Percentiles rank a stretch among this genome's conserved stretches.
Conservation (phyloP, 768 basidiomycete species). For the Boletellus ananas region DNA sequence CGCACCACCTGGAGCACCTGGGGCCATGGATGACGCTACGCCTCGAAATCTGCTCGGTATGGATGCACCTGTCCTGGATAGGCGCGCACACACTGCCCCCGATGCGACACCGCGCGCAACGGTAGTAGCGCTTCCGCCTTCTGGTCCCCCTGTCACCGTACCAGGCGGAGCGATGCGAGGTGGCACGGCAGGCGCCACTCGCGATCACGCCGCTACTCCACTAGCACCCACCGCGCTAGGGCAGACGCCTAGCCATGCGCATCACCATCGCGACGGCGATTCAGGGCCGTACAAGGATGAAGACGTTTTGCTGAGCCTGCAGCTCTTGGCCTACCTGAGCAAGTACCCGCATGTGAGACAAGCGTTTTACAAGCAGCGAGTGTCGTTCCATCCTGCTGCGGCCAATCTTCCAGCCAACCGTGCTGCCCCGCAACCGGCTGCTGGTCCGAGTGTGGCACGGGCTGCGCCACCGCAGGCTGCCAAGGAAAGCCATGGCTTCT, state of each 20-base stretch:
- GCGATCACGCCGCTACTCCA: constrained; percentile 17
- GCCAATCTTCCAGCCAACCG: constrained; percentile 37
- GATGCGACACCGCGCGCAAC: constrained; percentile 66
- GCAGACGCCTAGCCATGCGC: constrained; percentile 31
- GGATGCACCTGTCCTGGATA: constrained; percentile 25
- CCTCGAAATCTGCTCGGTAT: constrained; percentile 28
- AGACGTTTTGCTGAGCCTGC: constrained; percentile 85
- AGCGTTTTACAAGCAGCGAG: constrained; percentile 86
- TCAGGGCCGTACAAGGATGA: constrained; percentile 86
- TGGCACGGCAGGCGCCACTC: constrained; percentile 7
- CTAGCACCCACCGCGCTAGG: constrained; percentile 16
- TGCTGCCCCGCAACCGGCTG: constrained; percentile 20
- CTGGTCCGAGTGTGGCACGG: constrained; percentile 25
- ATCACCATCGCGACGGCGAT: constrained; percentile 39
- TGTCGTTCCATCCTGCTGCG: constrained; percentile 79
- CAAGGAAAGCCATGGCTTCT: constrained; percentile 40
- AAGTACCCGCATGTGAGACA: constrained; percentile 98
- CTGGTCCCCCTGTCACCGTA: constrained; percentile 11
- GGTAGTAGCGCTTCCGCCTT: constrained; percentile 49
- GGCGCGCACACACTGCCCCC: constrained; percentile 40
- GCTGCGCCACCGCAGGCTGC: constrained; percentile 11
- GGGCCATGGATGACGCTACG: constrained; percentile 51
- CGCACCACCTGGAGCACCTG: constrained; percentile 87
- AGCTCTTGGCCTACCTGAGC: constrained; percentile 92
- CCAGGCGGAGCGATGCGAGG: constrained; percentile 16